Evolutionary conservation across 495 filamentous ascomycete species (phyloP), one percentile per base, ranked within the genome.

Genomic region (Penicillium antarcticum): DNA sequence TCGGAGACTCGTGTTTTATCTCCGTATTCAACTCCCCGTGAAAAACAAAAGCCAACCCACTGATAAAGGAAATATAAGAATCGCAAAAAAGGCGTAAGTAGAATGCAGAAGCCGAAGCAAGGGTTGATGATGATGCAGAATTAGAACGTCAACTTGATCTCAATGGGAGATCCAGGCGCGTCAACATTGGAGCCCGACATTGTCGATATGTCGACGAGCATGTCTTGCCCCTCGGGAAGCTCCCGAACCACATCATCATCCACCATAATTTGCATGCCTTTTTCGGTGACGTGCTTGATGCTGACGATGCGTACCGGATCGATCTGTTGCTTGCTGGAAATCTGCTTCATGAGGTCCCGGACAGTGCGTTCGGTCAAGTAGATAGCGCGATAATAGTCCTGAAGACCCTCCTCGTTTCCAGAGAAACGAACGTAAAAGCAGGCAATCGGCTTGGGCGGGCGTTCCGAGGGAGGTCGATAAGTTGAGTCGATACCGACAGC

Each of bases 241-340:
- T 91, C 87, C n/a, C 80, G 80, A 16, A 98, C 83, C 24, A 94
- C 84, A 41, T 96, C 91, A 53, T 98, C 89, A 65, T 98, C 94
- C 45, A 97, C 77, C 64, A 92, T 83, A 39, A 98, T 85, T 55
- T 87, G 81, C 4, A 97, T 65, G 0, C 91, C 90, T 48, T 81
- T 80, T 18, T 80, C 69, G 19, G 87, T 86, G 49, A 92, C 73
- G 32, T 79, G 88, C 18, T 96, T 66, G 1, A 86, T 84, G 24
- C 87, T 84, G 11, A 82, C 66, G 35, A 97, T 81, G 26, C 78
- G 79, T 2, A 72, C 66, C 0, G 86, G 77, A 43, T 97, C 88
- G 47, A 98, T 80, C 13, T 85, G 78, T 60, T 84, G 88, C 69
- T 96, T 97, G 26, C 74, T 63, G 2, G 89, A 86, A 21, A 96